A percentile compares a stretch with the other conserved stretches of the same genome.
phyloP scores from a whole-genome alignment of 202 grass and related monocot genomes.

The Setaria viridis region DNA sequence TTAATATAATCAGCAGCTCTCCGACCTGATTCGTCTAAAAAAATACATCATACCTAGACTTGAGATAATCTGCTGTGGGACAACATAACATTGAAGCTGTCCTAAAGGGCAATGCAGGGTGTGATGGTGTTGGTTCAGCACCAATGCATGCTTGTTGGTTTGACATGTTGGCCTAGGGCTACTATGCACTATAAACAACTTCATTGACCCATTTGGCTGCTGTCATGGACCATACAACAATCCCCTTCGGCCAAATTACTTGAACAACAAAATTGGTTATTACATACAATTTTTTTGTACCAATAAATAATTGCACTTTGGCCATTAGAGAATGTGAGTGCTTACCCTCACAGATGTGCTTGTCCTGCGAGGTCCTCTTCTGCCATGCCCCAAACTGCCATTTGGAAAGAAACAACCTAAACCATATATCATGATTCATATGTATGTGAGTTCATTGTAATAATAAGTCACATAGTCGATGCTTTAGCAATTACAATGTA shows the following conservation, averaged over 20 bases:
- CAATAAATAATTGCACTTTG: background rate
- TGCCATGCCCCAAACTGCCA: background rate
- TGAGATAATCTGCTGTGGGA: background rate
- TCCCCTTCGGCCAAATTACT: background rate
- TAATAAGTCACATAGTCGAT: background rate
- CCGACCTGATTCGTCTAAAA: too few species aligned
- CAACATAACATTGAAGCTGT: background rate
- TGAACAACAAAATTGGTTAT: background rate
- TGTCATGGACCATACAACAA: too few species aligned
- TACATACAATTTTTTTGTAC: background rate
- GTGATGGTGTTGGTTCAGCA: background rate
- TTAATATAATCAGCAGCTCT: too few species aligned
- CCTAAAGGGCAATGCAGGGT: background rate
- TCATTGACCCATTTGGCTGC: background rate
- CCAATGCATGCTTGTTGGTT: background rate
- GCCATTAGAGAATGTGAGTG: background rate
- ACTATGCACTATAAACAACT: background rate
- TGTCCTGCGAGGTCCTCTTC: background rate
- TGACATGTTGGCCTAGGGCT: background rate
- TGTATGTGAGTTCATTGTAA: background rate
- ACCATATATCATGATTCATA: background rate
- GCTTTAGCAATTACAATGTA: background rate
- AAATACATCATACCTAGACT: background rate
- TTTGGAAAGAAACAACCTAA: slow-evolving; percentile 1
- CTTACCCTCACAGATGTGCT: background rate